Percentiles rank a stretch among this genome's conserved stretches.
phyloP scores from a whole-genome alignment of 495 filamentous ascomycete genomes.

The Lasiosphaeria hispida region DNA sequence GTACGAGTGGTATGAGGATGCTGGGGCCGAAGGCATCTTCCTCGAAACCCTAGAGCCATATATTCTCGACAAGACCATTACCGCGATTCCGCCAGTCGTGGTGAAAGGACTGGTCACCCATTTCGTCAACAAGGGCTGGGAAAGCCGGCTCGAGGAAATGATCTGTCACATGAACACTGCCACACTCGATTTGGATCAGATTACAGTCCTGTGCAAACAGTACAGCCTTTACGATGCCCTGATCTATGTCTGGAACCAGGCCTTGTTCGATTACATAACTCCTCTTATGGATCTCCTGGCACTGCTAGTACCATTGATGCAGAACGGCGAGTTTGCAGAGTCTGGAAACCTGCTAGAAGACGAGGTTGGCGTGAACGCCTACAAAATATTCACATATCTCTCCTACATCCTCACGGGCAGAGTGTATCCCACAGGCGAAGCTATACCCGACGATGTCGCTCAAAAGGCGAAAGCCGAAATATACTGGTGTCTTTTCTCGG shows the following conservation, averaged over 20 bases:
- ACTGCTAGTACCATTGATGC: slow-evolving; percentile 61
- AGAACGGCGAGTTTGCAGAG: slow-evolving; percentile 46
- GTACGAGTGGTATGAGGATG: slow-evolving; percentile 85
- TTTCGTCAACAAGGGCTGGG: slow-evolving; percentile 68
- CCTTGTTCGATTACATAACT: slow-evolving; percentile 82
- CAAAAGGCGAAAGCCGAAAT: slow-evolving; percentile 76
- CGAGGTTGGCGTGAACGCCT: slow-evolving; percentile 62
- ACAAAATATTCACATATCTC: slow-evolving; percentile 93
- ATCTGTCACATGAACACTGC: slow-evolving; percentile 87
- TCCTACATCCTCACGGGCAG: slow-evolving; percentile 90
- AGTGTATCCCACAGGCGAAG: slow-evolving; percentile 81
- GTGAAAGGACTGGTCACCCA: slow-evolving; percentile 82
- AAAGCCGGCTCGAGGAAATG: slow-evolving; percentile 84
- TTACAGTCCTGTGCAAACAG: slow-evolving; percentile 85
- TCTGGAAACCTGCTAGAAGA: slow-evolving; percentile 45
- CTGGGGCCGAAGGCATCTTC: slow-evolving; percentile 68
- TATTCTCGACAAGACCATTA: slow-evolving; percentile 74
- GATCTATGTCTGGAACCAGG: slow-evolving; percentile 96
- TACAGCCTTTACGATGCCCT: slow-evolving; percentile 91
- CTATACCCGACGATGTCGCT: slow-evolving; percentile 65
- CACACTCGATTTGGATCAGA: slow-evolving; percentile 92
- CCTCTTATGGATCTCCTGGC: slow-evolving; percentile 80
- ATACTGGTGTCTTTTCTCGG: slow-evolving; percentile 91
- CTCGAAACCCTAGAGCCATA: slow-evolving; percentile 83
- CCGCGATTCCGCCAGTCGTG: slow-evolving; percentile 72